A percentile compares a stretch with the other conserved stretches of the same genome.
Evolutionary conservation across 2,329 filamentous ascomycete species (phyloP).

Genomic region (Diplodia scrobiculata): DNA sequence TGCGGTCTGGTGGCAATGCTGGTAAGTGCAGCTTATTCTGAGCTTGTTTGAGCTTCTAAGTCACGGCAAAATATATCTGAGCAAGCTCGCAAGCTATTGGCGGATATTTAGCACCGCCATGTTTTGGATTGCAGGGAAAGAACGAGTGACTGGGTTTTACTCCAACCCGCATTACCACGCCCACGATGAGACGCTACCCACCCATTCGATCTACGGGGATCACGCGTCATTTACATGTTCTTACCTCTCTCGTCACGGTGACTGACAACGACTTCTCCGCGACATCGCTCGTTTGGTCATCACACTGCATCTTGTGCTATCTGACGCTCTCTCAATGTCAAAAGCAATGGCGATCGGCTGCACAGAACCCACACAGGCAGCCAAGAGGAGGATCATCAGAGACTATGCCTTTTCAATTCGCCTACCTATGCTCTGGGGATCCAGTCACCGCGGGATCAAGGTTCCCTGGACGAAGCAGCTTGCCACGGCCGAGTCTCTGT

Average conservation of each 20-base stretch:
- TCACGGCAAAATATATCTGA: not conserved
- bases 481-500: too few relatives aligned
- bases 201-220: not conserved
- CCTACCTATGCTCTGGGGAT: too few relatives aligned
- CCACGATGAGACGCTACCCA: not conserved
- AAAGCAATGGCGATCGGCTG: not conserved
- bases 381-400: not conserved
- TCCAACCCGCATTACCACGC: not conserved
- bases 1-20: not conserved
- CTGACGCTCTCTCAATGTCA: not conserved
- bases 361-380: not conserved
- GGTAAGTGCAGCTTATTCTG: not conserved
- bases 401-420: not conserved
- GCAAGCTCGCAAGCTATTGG: conserved; percentile 1
- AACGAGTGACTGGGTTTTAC: not conserved
- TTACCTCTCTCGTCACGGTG: not conserved
- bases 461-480: too few relatives aligned
- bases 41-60: conserved; percentile 7
- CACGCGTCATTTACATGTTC: not conserved
- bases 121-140: not conserved
- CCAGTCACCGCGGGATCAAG: not conserved
- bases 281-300: not conserved
- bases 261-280: not conserved
- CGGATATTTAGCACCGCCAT: not conserved
- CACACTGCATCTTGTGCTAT: not conserved